Conservation (phyloP, 495 filamentous ascomycete genomes). For the Cryomyces antarcticus region DNA sequence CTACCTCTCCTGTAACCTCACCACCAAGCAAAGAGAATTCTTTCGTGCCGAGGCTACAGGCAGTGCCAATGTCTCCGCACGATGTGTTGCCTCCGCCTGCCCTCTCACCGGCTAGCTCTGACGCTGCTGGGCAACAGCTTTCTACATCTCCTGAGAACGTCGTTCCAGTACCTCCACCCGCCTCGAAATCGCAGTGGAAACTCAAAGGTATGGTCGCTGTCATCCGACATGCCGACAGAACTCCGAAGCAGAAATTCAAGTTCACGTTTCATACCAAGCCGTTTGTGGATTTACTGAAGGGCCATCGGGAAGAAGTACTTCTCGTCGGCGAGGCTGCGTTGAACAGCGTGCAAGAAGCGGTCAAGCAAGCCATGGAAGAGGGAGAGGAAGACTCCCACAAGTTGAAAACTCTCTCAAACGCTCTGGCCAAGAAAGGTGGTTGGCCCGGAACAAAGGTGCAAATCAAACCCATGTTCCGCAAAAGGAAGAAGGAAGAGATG, state of each 20-base stretch:
- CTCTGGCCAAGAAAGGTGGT: conserved; percentile 72
- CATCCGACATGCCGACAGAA: conserved; percentile 86
- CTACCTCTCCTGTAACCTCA: conserved; percentile 27
- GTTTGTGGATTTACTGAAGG: conserved; percentile 82
- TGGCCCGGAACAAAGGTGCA: conserved; percentile 97
- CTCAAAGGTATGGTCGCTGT: conserved; percentile 97
- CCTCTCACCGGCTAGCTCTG: background rate
- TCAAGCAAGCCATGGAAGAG: conserved; percentile 52
- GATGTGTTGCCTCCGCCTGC: conserved; percentile 1
- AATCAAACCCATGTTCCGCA: conserved; percentile 96
- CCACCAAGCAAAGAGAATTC: conserved; percentile 26
- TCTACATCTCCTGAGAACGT: conserved; percentile 1
- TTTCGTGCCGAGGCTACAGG: conserved; percentile 4
- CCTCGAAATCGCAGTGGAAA: conserved; percentile 91
- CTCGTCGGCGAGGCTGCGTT: conserved; percentile 81
- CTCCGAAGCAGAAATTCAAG: conserved; percentile 97
- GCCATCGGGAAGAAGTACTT: conserved; percentile 89
- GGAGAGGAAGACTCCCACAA: conserved; percentile 72
- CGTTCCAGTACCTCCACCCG: conserved; percentile 46
- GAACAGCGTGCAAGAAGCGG: conserved; percentile 71
- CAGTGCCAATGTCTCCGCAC: conserved; percentile 3
- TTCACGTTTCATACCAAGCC: conserved; percentile 96
- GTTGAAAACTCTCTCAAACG: conserved; percentile 61
- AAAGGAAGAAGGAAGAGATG: conserved; percentile 42
- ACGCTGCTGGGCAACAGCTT: background rate